Evolutionary conservation across 1,284 basidiomycete species (phyloP).

Genomic region (Sanguinoderma infundibulare): DNA sequence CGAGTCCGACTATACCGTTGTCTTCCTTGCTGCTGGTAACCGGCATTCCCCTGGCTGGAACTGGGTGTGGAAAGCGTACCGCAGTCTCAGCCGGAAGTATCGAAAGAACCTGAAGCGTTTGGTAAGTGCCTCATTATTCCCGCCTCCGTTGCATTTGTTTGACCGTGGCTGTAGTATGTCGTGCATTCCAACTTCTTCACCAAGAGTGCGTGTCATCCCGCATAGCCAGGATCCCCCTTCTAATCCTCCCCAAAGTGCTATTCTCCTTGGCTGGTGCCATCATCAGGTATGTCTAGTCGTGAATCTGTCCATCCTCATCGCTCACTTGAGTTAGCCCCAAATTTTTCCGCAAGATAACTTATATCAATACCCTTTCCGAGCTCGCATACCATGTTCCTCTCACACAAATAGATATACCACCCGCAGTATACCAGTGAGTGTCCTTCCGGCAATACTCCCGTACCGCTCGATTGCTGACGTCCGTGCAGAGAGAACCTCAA

Average conservation of each 20-base stretch:
- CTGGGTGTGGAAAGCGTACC: slow-evolving; percentile 90
- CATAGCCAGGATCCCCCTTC: not conserved
- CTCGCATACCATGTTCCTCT: slow-evolving; percentile 78
- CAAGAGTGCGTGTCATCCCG: slow-evolving; percentile 59
- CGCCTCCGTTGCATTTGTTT: slow-evolving; percentile 1
- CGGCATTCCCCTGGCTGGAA: slow-evolving; percentile 81
- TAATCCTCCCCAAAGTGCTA: slow-evolving; percentile 57
- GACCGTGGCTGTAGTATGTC: slow-evolving; percentile 59
- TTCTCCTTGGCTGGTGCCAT: slow-evolving; percentile 86
- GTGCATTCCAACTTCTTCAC: slow-evolving; percentile 89
- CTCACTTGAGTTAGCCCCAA: slow-evolving; percentile 63
- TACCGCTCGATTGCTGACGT: slow-evolving; percentile 12
- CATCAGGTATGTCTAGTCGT: slow-evolving; percentile 59
- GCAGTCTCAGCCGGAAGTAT: slow-evolving; percentile 81
- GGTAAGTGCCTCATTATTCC: slow-evolving; percentile 43
- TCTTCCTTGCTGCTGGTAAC: slow-evolving; percentile 85
- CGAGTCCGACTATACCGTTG: slow-evolving; percentile 85
- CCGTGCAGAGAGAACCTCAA: slow-evolving; percentile 70
- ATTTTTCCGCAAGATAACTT: slow-evolving; percentile 83
- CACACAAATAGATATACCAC: slow-evolving; percentile 84
- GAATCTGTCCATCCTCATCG: not conserved
- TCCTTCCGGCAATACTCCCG: slow-evolving; percentile 4
- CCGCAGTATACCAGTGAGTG: slow-evolving; percentile 76
- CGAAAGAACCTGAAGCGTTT: slow-evolving; percentile 86
- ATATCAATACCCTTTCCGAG: slow-evolving; percentile 72